Evolutionary conservation across 2,329 filamentous ascomycete species (phyloP).

Genomic region (Aspergillus fischeri): DNA sequence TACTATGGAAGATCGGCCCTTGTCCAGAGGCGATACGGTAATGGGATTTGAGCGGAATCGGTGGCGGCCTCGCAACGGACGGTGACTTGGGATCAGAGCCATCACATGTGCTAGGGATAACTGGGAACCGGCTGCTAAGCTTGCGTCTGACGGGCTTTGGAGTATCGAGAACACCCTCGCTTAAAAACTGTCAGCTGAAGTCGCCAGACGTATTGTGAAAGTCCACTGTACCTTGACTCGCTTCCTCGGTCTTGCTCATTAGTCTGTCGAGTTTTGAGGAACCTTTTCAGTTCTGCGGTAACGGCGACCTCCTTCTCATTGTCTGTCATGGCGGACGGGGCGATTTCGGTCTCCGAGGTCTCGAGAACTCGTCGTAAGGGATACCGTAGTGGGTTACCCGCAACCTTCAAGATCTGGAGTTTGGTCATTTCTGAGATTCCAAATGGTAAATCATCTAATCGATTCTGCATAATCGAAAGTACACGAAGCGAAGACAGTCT

Average conservation of each 20-base stretch:
- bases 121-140: constrained; percentile 55
- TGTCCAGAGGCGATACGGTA: constrained; percentile 57
- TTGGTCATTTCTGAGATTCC: constrained; percentile 87
- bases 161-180: constrained; percentile 71
- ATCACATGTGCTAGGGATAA: constrained; percentile 44
- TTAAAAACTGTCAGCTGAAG: constrained; percentile 26
- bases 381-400: constrained; percentile 80
- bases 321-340: constrained; percentile 50
- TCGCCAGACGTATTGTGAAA: not conserved
- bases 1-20: constrained; percentile 29
- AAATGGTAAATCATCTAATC: constrained; percentile 76
- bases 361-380: constrained; percentile 68
- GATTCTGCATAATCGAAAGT: constrained; percentile 80
- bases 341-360: constrained; percentile 62
- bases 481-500: constrained; percentile 84
- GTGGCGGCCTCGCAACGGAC: constrained; percentile 62
- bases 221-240: constrained; percentile 37
- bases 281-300: constrained; percentile 58
- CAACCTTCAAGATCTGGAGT: constrained; percentile 81
- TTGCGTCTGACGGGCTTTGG: constrained; percentile 63
- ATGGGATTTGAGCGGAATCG: constrained; percentile 76
- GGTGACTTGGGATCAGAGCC: constrained; percentile 73
- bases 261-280: constrained; percentile 47
- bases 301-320: constrained; percentile 59
- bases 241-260: constrained; percentile 45